Percentiles rank a stretch among this genome's conserved stretches.
phyloP scores from a whole-genome alignment of 805 yeast genomes.

The Middelhovenomyces tepae region DNA sequence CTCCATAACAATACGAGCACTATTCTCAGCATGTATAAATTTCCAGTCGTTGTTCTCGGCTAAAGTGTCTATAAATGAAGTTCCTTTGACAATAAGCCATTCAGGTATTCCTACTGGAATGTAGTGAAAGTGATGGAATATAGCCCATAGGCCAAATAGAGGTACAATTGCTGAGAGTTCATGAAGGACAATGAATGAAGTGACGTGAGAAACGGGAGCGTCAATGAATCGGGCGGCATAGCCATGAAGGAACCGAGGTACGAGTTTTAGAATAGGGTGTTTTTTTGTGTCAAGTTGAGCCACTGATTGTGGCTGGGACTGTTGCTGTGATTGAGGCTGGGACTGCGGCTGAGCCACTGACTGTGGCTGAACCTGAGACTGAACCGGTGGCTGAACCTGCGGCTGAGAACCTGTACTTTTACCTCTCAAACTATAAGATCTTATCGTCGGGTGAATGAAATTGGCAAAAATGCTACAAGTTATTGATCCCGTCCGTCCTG shows the following conservation, averaged over 20 bases:
- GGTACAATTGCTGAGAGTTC: constrained; percentile 72
- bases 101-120: constrained; percentile 49
- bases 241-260: constrained; percentile 44
- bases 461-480: too few species aligned
- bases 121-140: constrained; percentile 46
- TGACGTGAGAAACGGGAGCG: constrained; percentile 53
- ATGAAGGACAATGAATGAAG: constrained; percentile 60
- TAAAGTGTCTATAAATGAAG: constrained; percentile 40
- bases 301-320: too few species aligned
- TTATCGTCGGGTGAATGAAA: too few species aligned
- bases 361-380: too few species aligned
- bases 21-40: constrained; percentile 36
- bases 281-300: constrained; percentile 3
- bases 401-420: too few species aligned
- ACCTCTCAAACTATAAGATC: too few species aligned
- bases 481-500: too few species aligned
- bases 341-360: too few species aligned
- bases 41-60: constrained; percentile 27
- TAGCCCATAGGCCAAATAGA: constrained; percentile 57
- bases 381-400: too few species aligned
- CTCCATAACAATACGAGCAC: constrained; percentile 48
- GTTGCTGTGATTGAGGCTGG: too few species aligned
- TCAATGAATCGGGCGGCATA: constrained; percentile 41
- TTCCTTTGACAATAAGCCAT: constrained; percentile 53
- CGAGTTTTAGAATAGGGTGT: constrained; percentile 28